phyloP scores from a whole-genome alignment of 2,329 filamentous ascomycete species.

The Fusarium nurragi region DNA sequence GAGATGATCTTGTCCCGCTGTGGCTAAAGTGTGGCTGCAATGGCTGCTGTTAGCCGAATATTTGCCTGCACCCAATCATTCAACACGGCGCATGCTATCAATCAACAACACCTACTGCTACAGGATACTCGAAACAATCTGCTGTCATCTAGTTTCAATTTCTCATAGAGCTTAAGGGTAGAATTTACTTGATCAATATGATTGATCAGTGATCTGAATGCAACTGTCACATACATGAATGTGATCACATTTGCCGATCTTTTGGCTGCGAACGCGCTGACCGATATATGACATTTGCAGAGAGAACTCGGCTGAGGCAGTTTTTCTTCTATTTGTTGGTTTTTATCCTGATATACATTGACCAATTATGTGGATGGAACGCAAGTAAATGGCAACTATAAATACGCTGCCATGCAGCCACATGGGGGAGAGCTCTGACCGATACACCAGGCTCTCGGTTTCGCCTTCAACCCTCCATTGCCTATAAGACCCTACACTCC shows the following conservation, averaged over 20 bases:
- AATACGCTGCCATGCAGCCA: background rate
- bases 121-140: too few relatives aligned
- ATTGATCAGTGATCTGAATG: too few relatives aligned
- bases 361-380: background rate
- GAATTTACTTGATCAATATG: background rate
- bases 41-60: constrained; percentile 39
- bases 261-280: background rate
- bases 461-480: background rate
- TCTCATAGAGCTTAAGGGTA: background rate
- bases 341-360: background rate
- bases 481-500: background rate
- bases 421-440: background rate
- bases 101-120: background rate
- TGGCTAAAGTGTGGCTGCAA: constrained; percentile 40
- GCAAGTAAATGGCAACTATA: background rate
- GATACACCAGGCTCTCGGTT: background rate
- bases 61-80: constrained; percentile 28
- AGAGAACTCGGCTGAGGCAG: background rate
- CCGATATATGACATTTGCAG: background rate
- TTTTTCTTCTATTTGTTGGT: background rate
- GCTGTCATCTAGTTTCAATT: too few relatives aligned
- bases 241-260: background rate
- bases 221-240: too few relatives aligned
- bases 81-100: background rate
- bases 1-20: constrained; percentile 43